These are phyloP conservation scores for Phaffomyces antillensis DNA, from an alignment of 805 yeast species.

Conservation along the genomic window DNA sequence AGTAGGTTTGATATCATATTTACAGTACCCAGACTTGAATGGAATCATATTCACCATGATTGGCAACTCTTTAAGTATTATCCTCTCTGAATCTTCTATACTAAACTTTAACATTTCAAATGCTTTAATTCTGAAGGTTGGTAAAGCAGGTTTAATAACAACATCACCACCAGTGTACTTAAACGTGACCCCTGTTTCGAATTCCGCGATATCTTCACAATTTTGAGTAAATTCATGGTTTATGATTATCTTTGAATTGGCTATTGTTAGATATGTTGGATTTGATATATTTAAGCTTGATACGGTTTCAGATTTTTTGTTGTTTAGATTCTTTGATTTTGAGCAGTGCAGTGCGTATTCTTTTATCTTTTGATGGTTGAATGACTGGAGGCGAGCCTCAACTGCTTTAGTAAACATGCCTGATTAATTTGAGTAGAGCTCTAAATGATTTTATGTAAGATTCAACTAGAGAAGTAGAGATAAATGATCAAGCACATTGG, in stretches of 20 bases:
- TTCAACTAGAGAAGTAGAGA: too few relatives aligned
- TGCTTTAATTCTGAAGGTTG: neutral
- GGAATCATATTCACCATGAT: too few relatives aligned
- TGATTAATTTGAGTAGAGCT: too few relatives aligned
- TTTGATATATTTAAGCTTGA: neutral
- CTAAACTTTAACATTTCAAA: neutral
- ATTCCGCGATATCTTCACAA: neutral
- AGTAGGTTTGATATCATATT: neutral
- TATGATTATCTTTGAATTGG: neutral
- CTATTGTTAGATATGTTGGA: neutral
- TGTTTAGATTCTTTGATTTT: too few relatives aligned
- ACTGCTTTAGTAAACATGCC: too few relatives aligned
- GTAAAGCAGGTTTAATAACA: neutral
- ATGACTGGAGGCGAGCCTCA: too few relatives aligned
- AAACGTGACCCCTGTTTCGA: neutral
- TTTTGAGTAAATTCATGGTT: neutral
- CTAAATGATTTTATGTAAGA: too few relatives aligned
- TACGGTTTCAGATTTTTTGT: neutral
- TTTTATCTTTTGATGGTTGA: too few relatives aligned
- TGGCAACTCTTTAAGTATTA: too few relatives aligned
- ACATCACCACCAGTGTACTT: neutral
- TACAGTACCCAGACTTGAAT: neutral
- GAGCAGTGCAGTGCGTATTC: too few relatives aligned
- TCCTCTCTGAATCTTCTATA: neutral
- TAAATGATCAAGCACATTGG: too few relatives aligned